Conservation (phyloP, 345 rosid genomes). For the Populus simonii region DNA sequence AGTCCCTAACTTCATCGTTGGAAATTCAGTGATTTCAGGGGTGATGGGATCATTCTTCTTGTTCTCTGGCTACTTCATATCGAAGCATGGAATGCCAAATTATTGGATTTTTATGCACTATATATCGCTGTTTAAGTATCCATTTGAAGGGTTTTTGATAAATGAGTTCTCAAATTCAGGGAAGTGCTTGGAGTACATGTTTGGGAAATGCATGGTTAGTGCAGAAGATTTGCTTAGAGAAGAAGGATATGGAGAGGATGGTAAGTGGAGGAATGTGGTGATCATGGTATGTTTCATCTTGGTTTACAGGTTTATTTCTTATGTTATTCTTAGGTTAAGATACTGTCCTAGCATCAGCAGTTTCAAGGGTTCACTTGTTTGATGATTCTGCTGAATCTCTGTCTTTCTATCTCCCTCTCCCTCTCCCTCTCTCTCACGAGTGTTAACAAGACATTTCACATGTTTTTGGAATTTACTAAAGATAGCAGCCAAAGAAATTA, state of each 20-base stretch:
- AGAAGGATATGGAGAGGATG: conserved; percentile 69
- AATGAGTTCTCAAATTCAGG: conserved; percentile 80
- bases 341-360: conserved; percentile 60
- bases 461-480: conserved; percentile 41
- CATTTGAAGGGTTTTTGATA: conserved; percentile 87
- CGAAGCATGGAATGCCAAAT: conserved; percentile 67
- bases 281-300: conserved; percentile 71
- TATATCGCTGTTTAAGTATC: conserved; percentile 87
- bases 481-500: conserved; percentile 24
- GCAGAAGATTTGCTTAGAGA: conserved; percentile 72
- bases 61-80: conserved; percentile 94
- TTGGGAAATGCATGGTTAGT: conserved; percentile 59
- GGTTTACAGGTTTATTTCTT: conserved; percentile 76
- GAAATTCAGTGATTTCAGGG: conserved; percentile 83
- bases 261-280: conserved; percentile 70
- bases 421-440: conserved; percentile 21
- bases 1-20: conserved; percentile 87
- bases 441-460: conserved; percentile 32
- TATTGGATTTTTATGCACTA: conserved; percentile 98
- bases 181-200: conserved; percentile 66
- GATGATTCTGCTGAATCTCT: conserved; percentile 13
- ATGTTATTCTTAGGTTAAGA: conserved; percentile 66
- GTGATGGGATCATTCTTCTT: conserved; percentile 97
- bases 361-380: conserved; percentile 28
- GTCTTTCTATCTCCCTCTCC: not conserved